Evolutionary conservation across 2,329 filamentous ascomycete genomes (phyloP), one percentile per base, ranked within the genome.

Genomic region (Scedosporium dehoogii): DNA sequence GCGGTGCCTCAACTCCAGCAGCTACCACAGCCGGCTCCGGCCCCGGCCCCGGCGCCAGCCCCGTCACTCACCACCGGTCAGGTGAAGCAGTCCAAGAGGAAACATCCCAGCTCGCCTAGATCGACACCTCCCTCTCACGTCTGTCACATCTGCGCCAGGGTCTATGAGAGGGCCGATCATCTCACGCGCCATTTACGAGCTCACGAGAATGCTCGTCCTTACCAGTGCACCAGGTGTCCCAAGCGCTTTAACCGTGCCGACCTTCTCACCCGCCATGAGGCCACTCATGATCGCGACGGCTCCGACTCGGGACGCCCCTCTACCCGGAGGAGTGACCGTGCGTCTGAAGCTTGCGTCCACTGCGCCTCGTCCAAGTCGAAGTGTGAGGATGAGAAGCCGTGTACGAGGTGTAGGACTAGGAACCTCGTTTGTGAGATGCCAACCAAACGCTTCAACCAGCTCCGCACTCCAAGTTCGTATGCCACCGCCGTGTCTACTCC

Each of bases 161-260:
- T 79, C 18, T 83, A 83, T 66, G 81, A 79, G 44, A 76, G 80
- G 12, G 80, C 80, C 3, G 81, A 83, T 68, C 80, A 83, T 67
- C 77, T 83, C 10, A 79, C 81, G 61, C 73, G 79, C 27, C 79
- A 81, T 67, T 78, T 81, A 44, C 77, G 79, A 65, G 79, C 78
- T 3, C 79, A 81, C 65, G 81, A 78, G 2, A 72, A 81, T 6
- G 79, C 79, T 4, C 78, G 80, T 59, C 76, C 79, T 33, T 81
- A 81, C 67, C 69, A 73, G 18, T 81, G 79, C 65, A 72, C 78
- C 46, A 73, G 83, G 62, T 82, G 81, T 65, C 76, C 79, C 62
- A 83, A 83, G 67, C 78, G 78, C 4, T 83, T 83, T 68, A 79
- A 79, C 9, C 75, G 81, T 21, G 81, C 80, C 63, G 80, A 83